Evolutionary conservation across 257 asterid species (phyloP).

Genomic region (Solanum gandarillasii): DNA sequence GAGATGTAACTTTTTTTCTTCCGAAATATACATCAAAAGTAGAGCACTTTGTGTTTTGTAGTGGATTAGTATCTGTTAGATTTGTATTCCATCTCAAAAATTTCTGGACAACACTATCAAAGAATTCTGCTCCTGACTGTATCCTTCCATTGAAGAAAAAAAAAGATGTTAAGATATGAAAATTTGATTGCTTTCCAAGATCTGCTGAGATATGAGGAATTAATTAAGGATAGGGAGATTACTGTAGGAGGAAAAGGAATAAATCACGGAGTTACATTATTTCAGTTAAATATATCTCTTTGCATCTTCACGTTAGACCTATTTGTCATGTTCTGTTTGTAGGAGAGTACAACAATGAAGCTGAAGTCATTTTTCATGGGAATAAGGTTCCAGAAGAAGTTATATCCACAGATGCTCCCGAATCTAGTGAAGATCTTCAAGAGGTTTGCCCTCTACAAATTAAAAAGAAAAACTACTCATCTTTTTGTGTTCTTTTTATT

Average conservation of each 20-base stretch:
- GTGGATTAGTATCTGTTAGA: neutral
- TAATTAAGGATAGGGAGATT: neutral
- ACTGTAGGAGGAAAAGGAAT: neutral
- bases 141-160: neutral
- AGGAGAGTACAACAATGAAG: constrained; percentile 30
- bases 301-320: neutral
- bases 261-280: neutral
- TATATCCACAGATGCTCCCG: constrained; percentile 7
- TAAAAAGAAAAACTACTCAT: neutral
- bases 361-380: constrained; percentile 27
- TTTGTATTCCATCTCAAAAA: neutral
- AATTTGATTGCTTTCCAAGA: neutral
- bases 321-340: constrained; percentile 8
- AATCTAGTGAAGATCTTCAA: constrained; percentile 7
- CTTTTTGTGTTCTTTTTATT: neutral
- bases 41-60: neutral
- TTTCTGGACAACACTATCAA: neutral
- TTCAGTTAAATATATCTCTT: neutral
- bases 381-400: constrained; percentile 38
- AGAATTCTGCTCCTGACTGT: neutral
- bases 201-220: neutral
- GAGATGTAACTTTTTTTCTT: neutral
- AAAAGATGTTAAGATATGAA: neutral
- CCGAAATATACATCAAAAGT: neutral
- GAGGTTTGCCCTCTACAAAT: neutral